Base-by-base conservation (phyloP, 2,329 filamentous ascomycete genomes). In the Dactylonectria macrodidyma region DNA sequence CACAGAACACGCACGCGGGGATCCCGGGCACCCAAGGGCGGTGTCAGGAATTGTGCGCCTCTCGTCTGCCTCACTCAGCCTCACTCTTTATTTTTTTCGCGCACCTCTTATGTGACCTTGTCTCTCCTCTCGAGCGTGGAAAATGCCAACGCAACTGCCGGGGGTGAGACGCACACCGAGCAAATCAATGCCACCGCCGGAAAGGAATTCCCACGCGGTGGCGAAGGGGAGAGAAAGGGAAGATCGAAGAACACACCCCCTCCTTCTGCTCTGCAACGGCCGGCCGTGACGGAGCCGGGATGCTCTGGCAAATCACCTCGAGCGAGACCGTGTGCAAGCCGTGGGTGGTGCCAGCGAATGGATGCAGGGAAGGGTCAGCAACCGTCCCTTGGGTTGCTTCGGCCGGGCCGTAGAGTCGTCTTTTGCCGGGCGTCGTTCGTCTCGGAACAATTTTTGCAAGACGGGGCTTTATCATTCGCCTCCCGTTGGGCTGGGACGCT, bases 261-360 rank as follows among this genome's bases (percentile, higher is more conserved):
- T 19, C 51, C 51, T 34, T 22, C 34, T 30, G n/a, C n/a, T 3
- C 33, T 11, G 14, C 11, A 22, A 19, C 34, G 51, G 54, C 10
- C 51, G 22, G 33, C 24, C 54, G 55, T 59, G 47, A 65, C 19
- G 62, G n/a, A n/a, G 34, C 50, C 60, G 26, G 71, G 73, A 65
- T 70, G 51, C 41, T 44, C 65, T 55, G 44, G 38, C 73, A 65
- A 74, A 74, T 75, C 48, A 64, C 19, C 46, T 36, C 34, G 12
- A 26, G 63, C 65, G 62, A 62, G 44, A 14, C 57, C 61, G 52
- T 69, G 47, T 66, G 61, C 73, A 69, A 72, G 73, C 72, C 50
- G 59, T 59, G 65, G 71, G 69, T 73, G 73, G 73, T 75, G 73
- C 73, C 73, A 75, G 65, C 73, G 57, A 56, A 74, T 65, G 44